These are phyloP conservation scores for Pythium coloratum DNA, from an alignment of 352 stramenopile species.

Conservation along the genomic window DNA sequence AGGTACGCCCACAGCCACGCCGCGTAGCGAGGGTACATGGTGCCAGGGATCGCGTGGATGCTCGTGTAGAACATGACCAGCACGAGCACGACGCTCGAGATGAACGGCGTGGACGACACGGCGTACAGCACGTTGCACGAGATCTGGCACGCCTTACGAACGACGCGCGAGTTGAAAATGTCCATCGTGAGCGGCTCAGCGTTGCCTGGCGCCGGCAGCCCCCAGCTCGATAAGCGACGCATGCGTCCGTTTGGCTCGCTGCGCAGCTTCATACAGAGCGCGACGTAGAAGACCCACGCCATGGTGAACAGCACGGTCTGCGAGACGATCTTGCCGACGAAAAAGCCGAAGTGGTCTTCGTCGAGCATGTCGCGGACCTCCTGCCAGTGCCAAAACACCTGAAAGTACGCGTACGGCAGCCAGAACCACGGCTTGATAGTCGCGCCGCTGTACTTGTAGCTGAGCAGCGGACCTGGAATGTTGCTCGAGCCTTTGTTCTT, in stretches of 20 bases:
- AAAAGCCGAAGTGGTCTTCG: conserved; percentile 67
- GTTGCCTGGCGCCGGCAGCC: conserved; percentile 52
- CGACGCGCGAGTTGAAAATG: conserved; percentile 70
- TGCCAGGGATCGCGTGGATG: conserved; percentile 48
- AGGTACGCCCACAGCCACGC: conserved; percentile 66
- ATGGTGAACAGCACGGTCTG: conserved; percentile 62
- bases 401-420: conserved; percentile 80
- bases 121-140: conserved; percentile 75
- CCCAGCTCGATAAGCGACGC: conserved; percentile 60
- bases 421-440: conserved; percentile 83
- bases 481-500: conserved; percentile 53
- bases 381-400: conserved; percentile 84
- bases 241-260: conserved; percentile 63
- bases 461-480: conserved; percentile 72
- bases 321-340: conserved; percentile 58
- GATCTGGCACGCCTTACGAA: conserved; percentile 70
- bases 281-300: conserved; percentile 65
- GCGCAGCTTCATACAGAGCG: conserved; percentile 65
- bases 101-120: conserved; percentile 57
- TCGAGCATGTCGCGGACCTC: conserved; percentile 51
- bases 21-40: conserved; percentile 73
- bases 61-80: conserved; percentile 51
- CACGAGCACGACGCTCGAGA: conserved; percentile 64
- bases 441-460: conserved; percentile 77
- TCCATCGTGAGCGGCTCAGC: conserved; percentile 56